Conservation (phyloP, 306 rosid species). For the Cicer bijugum region DNA sequence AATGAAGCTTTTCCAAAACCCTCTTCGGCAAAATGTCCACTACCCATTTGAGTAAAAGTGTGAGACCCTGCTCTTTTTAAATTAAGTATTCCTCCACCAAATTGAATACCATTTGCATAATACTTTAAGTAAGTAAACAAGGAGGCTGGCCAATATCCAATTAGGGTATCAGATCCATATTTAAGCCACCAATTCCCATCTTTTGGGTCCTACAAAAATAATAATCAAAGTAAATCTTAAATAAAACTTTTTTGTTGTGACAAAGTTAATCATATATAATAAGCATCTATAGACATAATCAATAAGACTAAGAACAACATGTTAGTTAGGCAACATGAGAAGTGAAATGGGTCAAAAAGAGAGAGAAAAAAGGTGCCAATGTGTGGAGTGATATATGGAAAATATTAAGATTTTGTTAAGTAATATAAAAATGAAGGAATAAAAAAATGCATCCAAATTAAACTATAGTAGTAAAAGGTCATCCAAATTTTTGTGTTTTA, state of each 20-base stretch:
- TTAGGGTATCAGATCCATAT: constrained; percentile 64
- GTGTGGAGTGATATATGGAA: constrained; percentile 12
- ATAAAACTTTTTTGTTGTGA: constrained; percentile 5
- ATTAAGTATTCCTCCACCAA: constrained; percentile 83
- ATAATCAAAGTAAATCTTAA: constrained; percentile 1
- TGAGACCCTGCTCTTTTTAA: constrained; percentile 62
- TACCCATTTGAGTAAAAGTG: constrained; percentile 88
- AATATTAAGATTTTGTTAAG: constrained; percentile 29
- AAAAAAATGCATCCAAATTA: constrained; percentile 41
- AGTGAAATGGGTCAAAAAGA: constrained; percentile 17
- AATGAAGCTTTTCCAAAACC: constrained; percentile 83
- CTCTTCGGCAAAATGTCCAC: constrained; percentile 81
- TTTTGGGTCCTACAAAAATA: constrained; percentile 68
- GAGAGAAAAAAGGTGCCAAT: constrained; percentile 4
- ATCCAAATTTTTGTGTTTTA: too few relatives aligned
- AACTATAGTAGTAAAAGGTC: constrained; percentile 47
- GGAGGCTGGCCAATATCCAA: constrained; percentile 93
- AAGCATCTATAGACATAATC: constrained; percentile 48
- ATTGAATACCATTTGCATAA: constrained; percentile 82
- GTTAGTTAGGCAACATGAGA: constrained; percentile 2
- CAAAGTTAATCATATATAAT: background rate
- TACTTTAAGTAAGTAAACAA: constrained; percentile 69
- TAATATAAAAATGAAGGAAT: constrained; percentile 22
- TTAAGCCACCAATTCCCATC: constrained; percentile 96
- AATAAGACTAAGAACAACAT: constrained; percentile 41